These are phyloP conservation scores for Globisporangium nagaii DNA, from an alignment of 352 stramenopile genomes.

Conservation along the genomic window DNA sequence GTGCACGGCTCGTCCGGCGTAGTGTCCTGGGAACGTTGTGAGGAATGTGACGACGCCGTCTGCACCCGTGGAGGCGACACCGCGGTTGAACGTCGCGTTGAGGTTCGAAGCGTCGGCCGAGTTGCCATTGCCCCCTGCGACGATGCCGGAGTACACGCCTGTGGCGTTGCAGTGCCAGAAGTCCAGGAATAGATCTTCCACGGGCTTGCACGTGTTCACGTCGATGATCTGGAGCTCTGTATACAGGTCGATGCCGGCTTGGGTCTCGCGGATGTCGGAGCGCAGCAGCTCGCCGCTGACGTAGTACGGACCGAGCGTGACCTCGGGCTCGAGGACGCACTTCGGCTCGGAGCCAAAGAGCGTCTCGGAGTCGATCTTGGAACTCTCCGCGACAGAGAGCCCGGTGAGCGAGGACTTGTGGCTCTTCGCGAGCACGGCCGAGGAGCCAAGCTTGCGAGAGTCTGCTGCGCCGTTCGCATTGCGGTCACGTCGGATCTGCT, in stretches of 20 bases:
- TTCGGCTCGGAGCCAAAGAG: slow-evolving; percentile 7
- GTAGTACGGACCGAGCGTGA: slow-evolving; percentile 11
- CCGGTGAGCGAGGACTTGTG: slow-evolving; percentile 7
- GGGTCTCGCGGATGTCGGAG: slow-evolving; percentile 7
- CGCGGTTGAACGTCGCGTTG: slow-evolving; percentile 8
- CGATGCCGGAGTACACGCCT: slow-evolving; percentile 8
- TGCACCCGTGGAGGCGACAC: not conserved
- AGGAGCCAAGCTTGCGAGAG: not conserved
- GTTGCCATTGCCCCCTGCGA: slow-evolving; percentile 6
- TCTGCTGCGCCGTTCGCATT: no score
- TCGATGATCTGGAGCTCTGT: slow-evolving; percentile 13
- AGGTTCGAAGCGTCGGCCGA: not conserved
- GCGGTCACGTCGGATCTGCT: not conserved
- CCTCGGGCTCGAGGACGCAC: slow-evolving; percentile 11
- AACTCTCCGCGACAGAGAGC: not conserved
- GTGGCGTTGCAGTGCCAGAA: slow-evolving; percentile 14
- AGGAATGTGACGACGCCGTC: slow-evolving; percentile 4
- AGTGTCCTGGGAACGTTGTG: slow-evolving; percentile 14
- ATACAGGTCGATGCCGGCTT: slow-evolving; percentile 4
- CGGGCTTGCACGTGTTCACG: slow-evolving; percentile 9
- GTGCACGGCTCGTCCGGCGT: slow-evolving; percentile 8
- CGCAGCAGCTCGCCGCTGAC: slow-evolving; percentile 8
- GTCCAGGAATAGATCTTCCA: slow-evolving; percentile 9
- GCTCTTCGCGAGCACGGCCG: slow-evolving; percentile 1
- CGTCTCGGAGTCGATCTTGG: not conserved